Base-by-base conservation (phyloP, 768 basidiomycete genomes). In the Lactarius indigo region DNA sequence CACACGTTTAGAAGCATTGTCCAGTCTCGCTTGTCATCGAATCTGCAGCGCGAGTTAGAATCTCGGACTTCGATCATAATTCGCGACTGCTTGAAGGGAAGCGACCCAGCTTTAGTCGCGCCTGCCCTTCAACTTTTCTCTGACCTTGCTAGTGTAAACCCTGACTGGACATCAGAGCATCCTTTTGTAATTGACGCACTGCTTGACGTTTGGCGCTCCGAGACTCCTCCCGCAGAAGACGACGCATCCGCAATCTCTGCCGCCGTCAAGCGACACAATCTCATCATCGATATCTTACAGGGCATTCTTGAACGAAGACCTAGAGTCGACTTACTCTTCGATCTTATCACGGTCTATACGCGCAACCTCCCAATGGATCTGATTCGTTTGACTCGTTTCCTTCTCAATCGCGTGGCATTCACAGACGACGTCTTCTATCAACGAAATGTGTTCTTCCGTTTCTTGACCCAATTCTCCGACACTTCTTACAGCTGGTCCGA, bases 261-360 rank as follows among this genome's bases (percentile, higher is more conserved):
- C 33, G 73, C 81, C 52, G 80, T 83, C 18, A 86, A 85, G 65
- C 80, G 86, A 64, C 87, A 89, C 69, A 80, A 83, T 6, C 76
- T 92, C 57, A 82, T 94, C 71, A 77, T 94, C 47, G 82, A 85
- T 6, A 86, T 98, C 67, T 94, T 98, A 77, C 85, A 87, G 69
- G 84, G 85, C 61, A 85, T 86, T 0, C 79, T 94, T 56, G 80
- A 87, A 69, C 82, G 85, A 61, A 82, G 84, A n/a, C 85, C 88
- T 52, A 89, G 93, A 55, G 84, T 97, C 57, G 92, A 96, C 72
- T 79, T 99, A 8, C 78, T 98, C 12, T 97, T 97, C 75, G 94
- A 96, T 64, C 80, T 97, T 42, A 87, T 92, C 57, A 86, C 87
- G 13, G 78, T 94, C 57, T 98, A 89, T 78, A 87, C 89, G 30